These are phyloP conservation scores for Aureobasidium vineae DNA, from an alignment of 2,329 filamentous ascomycete species.

Conservation along the genomic window DNA sequence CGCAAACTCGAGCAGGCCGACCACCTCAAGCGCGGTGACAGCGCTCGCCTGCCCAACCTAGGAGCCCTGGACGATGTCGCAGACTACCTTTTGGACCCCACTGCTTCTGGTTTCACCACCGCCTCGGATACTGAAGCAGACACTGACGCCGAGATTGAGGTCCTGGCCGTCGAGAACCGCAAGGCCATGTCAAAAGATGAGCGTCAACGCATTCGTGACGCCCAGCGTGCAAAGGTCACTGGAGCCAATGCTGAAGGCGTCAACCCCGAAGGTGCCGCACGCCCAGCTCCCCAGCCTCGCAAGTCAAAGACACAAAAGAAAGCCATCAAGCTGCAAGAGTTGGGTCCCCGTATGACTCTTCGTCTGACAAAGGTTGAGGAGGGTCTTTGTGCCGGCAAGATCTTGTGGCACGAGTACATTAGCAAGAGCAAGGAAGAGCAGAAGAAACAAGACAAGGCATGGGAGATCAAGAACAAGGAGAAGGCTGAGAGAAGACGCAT, in stretches of 20 bases:
- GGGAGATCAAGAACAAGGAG: constrained; percentile 73
- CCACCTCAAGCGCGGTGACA: constrained; percentile 62
- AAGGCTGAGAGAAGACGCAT: constrained; percentile 78
- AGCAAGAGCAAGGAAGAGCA: constrained; percentile 78
- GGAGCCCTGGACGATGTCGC: constrained; percentile 89
- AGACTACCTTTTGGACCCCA: constrained; percentile 84
- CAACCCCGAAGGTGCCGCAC: constrained; percentile 30
- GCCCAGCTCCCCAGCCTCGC: constrained; percentile 42
- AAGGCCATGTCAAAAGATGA: constrained; percentile 60
- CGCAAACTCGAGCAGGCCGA: constrained; percentile 82
- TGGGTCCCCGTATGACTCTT: constrained; percentile 85
- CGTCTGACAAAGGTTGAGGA: constrained; percentile 96
- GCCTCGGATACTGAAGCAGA: constrained; percentile 92
- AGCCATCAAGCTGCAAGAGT: constrained; percentile 86
- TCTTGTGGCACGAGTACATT: constrained; percentile 98
- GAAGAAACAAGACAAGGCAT: constrained; percentile 74
- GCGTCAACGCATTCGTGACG: constrained; percentile 42
- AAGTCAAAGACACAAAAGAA: constrained; percentile 66
- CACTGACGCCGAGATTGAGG: constrained; percentile 92
- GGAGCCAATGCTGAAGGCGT: constrained; percentile 28
- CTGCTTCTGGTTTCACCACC: constrained; percentile 79
- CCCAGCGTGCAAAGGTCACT: constrained; percentile 26
- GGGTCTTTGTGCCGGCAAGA: constrained; percentile 80
- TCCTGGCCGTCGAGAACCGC: constrained; percentile 60
- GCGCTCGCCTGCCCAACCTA: constrained; percentile 70